Conservation (phyloP, 2,329 filamentous ascomycete genomes). For the Colletotrichum sp. region DNA sequence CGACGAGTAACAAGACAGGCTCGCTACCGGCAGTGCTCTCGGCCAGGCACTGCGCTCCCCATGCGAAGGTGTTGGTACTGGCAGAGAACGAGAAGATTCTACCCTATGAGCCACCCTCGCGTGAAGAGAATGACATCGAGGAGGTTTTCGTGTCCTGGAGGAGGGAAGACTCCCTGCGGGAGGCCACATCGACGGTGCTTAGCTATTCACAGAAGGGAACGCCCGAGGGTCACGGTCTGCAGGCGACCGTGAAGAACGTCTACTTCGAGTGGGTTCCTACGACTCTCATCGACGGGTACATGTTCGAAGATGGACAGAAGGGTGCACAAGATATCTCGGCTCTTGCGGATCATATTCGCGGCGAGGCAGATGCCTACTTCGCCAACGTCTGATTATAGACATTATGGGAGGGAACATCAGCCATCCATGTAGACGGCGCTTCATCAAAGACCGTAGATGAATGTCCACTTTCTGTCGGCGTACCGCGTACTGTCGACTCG, state of each 20-base stretch:
- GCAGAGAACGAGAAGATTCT: conserved; percentile 66
- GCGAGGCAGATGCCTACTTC: conserved; percentile 47
- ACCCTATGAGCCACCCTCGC: conserved; percentile 45
- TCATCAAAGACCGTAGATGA: conserved; percentile 31
- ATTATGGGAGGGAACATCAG: neutral
- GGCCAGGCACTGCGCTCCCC: conserved; percentile 52
- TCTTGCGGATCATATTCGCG: conserved; percentile 40
- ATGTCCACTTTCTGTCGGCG: conserved; percentile 32
- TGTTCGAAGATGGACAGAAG: conserved; percentile 58
- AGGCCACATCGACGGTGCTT: conserved; percentile 4
- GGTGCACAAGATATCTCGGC: conserved; percentile 40
- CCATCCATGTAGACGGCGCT: neutral
- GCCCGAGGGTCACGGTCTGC: neutral
- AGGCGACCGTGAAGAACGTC: conserved; percentile 45
- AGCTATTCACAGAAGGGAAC: conserved; percentile 2
- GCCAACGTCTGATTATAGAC: conserved; percentile 35
- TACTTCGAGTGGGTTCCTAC: conserved; percentile 67
- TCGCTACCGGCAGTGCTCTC: conserved; percentile 64
- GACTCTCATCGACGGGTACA: conserved; percentile 55
- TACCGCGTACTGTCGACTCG: conserved; percentile 25
- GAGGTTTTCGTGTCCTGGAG: conserved; percentile 59
- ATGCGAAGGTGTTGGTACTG: conserved; percentile 57
- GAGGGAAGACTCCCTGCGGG: neutral
- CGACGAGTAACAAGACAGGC: conserved; percentile 72
- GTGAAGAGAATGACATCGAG: conserved; percentile 50